phyloP scores from a whole-genome alignment of 1,284 basidiomycete species.

The Dichomitus squalens region DNA sequence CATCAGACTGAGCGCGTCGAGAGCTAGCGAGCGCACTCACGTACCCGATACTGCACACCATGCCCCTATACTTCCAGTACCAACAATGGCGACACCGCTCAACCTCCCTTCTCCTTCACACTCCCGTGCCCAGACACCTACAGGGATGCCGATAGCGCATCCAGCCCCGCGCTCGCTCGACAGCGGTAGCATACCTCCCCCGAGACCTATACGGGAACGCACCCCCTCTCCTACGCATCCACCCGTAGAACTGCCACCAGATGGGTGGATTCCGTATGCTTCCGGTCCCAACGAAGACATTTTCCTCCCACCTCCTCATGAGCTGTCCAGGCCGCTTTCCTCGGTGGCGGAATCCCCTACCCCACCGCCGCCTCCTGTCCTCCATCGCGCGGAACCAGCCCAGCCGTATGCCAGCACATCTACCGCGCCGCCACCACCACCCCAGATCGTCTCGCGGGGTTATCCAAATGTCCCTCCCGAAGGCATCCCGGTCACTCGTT shows the following conservation, averaged over 20 bases:
- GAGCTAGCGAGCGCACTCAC: conserved; percentile 23
- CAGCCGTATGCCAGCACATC: conserved; percentile 1
- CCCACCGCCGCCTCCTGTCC: conserved; percentile 4
- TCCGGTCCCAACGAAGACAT: conserved; percentile 31
- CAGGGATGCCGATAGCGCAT: conserved; percentile 15
- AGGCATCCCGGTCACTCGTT: conserved; percentile 2
- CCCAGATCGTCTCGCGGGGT: conserved; percentile 22
- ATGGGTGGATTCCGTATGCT: conserved; percentile 45
- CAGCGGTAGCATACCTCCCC: conserved; percentile 24
- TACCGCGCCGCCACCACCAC: conserved; percentile 8
- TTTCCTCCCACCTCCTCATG: conserved; percentile 42
- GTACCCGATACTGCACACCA: conserved; percentile 30
- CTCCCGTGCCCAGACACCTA: conserved; percentile 21
- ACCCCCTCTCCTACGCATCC: conserved; percentile 28
- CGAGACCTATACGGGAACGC: conserved; percentile 37
- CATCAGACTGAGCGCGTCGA: conserved; percentile 14
- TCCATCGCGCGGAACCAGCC: background rate
- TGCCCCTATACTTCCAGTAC: conserved; percentile 34
- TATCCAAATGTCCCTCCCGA: conserved; percentile 16
- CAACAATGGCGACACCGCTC: conserved; percentile 31
- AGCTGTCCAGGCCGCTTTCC: conserved; percentile 29
- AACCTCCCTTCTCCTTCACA: conserved; percentile 25
- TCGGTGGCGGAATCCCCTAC: conserved; percentile 8
- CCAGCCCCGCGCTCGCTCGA: conserved; percentile 17
- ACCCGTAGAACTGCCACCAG: conserved; percentile 33